Percentiles rank a stretch among this genome's conserved stretches.
These are phyloP conservation scores for Hemileccinum rubropunctum DNA, from an alignment of 768 basidiomycete genomes.

Conservation along the genomic window DNA sequence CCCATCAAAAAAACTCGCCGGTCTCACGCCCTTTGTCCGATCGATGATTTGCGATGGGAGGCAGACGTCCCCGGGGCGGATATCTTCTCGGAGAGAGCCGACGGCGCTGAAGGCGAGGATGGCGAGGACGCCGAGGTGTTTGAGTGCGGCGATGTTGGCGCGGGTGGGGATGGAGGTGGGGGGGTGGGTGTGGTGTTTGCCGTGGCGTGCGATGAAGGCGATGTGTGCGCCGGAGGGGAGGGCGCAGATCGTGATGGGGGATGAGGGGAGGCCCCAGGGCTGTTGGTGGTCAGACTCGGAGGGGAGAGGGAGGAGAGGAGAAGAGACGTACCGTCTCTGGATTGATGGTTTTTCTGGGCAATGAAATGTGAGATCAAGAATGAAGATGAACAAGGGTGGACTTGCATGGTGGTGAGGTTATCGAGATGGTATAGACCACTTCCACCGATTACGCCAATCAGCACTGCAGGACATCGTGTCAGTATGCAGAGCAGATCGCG, in stretches of 20 bases:
- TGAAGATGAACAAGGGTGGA: slow-evolving; percentile 4
- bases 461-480: slow-evolving; percentile 40
- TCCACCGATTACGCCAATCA: slow-evolving; percentile 89
- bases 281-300: slow-evolving; percentile 26
- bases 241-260: slow-evolving; percentile 89
- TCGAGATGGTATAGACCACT: slow-evolving; percentile 92
- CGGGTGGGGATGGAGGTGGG: slow-evolving; percentile 82
- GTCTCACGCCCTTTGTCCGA: slow-evolving; percentile 91
- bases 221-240: slow-evolving; percentile 77
- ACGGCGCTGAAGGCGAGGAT: slow-evolving; percentile 96
- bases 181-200: slow-evolving; percentile 69
- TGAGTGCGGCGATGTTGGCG: slow-evolving; percentile 95
- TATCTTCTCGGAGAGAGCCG: slow-evolving; percentile 91
- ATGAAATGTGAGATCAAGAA: too few species aligned
- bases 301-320: neutral
- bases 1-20: slow-evolving; percentile 83
- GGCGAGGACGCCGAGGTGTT: slow-evolving; percentile 84
- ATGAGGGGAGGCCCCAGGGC: slow-evolving; percentile 93
- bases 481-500: neutral
- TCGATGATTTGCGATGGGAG: slow-evolving; percentile 95
- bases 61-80: slow-evolving; percentile 83
- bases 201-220: slow-evolving; percentile 93
- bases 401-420: slow-evolving; percentile 85
- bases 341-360: slow-evolving; percentile 64
- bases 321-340: slow-evolving; percentile 69